Evolutionary conservation across 345 rosid genomes (phyloP).

Genomic region (Hypericum perforatum): DNA sequence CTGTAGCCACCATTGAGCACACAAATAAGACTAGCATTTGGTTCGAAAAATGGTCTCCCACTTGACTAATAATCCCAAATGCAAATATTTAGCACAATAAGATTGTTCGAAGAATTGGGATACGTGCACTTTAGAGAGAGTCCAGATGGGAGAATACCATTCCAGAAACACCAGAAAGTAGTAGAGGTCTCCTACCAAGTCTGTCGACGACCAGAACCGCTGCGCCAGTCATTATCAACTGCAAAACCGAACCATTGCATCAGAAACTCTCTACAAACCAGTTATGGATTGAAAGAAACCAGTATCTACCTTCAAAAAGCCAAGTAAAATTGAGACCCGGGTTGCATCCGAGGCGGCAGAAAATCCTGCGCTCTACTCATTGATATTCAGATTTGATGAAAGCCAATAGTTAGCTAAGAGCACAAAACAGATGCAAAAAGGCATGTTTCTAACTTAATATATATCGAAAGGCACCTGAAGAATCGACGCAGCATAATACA

Average conservation of each 20-base stretch:
- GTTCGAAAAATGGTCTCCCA: no score
- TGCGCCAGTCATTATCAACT: conserved; percentile 88
- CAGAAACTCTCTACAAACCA: conserved; percentile 6
- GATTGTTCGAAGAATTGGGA: no score
- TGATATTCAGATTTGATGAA: conserved; percentile 15
- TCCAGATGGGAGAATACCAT: conserved; percentile 41
- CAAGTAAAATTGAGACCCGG: conserved; percentile 83
- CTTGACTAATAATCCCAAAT: no score
- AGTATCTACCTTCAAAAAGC: conserved; percentile 60
- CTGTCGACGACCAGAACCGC: conserved; percentile 83
- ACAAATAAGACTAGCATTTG: no score
- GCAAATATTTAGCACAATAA: no score
- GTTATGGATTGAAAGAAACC: neutral
- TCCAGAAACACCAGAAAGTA: conserved; percentile 85
- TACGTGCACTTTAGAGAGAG: neutral
- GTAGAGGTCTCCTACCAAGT: conserved; percentile 89
- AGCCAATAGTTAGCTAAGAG: neutral
- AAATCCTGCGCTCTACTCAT: conserved; percentile 81
- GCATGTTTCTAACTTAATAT: no score
- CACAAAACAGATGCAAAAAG: no score
- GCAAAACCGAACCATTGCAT: conserved; percentile 12
- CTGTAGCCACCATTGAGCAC: conserved; percentile 33
- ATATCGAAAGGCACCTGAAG: conserved; percentile 43
- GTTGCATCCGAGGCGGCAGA: conserved; percentile 97
- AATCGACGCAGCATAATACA: conserved; percentile 86